Percentiles rank a stretch among this genome's conserved stretches.
phyloP scores from a whole-genome alignment of 1,284 basidiomycete species.

The Apiotrichum brassicae region DNA sequence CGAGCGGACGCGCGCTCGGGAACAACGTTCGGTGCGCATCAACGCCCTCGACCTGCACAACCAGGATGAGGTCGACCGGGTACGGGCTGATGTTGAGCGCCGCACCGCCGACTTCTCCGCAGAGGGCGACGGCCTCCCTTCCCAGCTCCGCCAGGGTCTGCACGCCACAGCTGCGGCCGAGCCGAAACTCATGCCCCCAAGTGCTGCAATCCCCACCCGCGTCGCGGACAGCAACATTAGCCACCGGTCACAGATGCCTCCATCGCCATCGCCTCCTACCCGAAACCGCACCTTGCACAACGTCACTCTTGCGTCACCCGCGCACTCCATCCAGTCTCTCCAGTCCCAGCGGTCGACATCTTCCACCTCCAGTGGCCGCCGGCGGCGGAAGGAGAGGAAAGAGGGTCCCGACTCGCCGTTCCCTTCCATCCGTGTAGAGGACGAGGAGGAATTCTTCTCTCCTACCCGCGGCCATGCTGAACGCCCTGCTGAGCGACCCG shows the following conservation, averaged over 20 bases:
- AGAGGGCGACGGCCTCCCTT: constrained; percentile 15
- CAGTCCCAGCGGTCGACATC: constrained; percentile 1
- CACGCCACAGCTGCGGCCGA: constrained; percentile 25
- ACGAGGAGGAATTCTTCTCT: constrained; percentile 73
- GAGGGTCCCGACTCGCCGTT: constrained; percentile 56
- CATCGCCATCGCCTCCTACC: not conserved
- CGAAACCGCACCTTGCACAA: not conserved
- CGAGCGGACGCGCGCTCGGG: constrained; percentile 52
- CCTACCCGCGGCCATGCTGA: constrained; percentile 34
- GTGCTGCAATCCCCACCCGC: constrained; percentile 2
- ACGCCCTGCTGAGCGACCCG: not conserved
- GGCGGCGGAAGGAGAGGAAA: not conserved
- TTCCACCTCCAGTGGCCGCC: not conserved
- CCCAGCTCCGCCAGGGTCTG: constrained; percentile 36
- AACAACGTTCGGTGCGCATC: constrained; percentile 16
- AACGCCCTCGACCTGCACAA: constrained; percentile 16
- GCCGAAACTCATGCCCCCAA: constrained; percentile 25
- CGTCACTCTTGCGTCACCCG: not conserved
- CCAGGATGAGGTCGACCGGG: constrained; percentile 27
- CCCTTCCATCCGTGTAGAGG: constrained; percentile 68
- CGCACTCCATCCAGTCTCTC: not conserved
- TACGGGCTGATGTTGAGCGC: constrained; percentile 22
- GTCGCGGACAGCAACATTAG: constrained; percentile 4
- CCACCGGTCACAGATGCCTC: not conserved
- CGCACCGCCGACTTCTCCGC: not conserved